phyloP scores from a whole-genome alignment of 176 grass and related monocot genomes.

The Poa pratensis region DNA sequence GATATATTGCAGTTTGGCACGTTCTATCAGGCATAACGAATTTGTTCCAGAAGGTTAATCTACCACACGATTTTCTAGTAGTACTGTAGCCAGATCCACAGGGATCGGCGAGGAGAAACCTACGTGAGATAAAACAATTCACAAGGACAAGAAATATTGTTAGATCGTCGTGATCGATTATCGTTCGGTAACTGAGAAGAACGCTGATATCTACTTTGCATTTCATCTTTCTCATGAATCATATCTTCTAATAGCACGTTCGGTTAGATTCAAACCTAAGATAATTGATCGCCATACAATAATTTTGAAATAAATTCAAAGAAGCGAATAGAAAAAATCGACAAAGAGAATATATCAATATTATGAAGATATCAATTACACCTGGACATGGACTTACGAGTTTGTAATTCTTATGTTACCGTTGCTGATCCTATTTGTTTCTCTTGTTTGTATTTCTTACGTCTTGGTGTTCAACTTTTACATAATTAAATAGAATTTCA shows the following conservation, averaged over 20 bases:
- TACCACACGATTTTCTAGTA: neutral
- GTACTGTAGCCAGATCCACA: neutral
- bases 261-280: neutral
- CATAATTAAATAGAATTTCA: too few species aligned
- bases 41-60: neutral
- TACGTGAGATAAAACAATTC: neutral
- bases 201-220: neutral
- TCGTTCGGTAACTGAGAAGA: neutral
- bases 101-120: neutral
- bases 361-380: too few species aligned
- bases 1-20: neutral
- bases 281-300: neutral
- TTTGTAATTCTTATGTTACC: too few species aligned
- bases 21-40: neutral
- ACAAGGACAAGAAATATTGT: neutral
- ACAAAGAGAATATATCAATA: too few species aligned
- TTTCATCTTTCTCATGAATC: neutral
- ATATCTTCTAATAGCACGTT: neutral
- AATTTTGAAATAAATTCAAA: too few species aligned
- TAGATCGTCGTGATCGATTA: neutral
- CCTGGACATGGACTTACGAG: too few species aligned
- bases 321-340: too few species aligned
- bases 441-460: too few species aligned
- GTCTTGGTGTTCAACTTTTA: too few species aligned
- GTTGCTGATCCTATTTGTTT: too few species aligned